Evolutionary conservation across 2,329 filamentous ascomycete genomes (phyloP).

Genomic region (Rachicladosporium sp.): DNA sequence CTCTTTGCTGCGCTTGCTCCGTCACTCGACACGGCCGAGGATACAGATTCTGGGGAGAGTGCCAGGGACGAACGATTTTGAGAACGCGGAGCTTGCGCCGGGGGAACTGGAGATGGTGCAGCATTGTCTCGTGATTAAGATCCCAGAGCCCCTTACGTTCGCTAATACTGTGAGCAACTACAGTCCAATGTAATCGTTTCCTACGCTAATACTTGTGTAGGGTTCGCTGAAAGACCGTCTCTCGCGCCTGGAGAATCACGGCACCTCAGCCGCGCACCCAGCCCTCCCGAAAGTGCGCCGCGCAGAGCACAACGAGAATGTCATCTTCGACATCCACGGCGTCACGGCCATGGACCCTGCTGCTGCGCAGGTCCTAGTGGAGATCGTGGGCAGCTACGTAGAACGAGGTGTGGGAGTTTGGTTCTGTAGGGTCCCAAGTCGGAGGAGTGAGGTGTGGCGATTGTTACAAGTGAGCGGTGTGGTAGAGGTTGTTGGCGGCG

Average conservation of each 20-base stretch:
- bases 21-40: constrained; percentile 78
- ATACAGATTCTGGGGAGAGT: constrained; percentile 93
- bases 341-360: constrained; percentile 90
- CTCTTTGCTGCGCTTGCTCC: constrained; percentile 78
- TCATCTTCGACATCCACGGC: constrained; percentile 97
- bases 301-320: constrained; percentile 73
- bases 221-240: constrained; percentile 60
- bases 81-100: constrained; percentile 57
- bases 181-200: too few relatives aligned
- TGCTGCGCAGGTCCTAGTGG: constrained; percentile 77
- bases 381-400: constrained; percentile 77
- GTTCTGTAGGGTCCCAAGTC: constrained; percentile 47
- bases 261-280: constrained; percentile 73
- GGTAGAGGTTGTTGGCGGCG: constrained; percentile 67
- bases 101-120: constrained; percentile 68
- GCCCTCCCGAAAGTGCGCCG: constrained; percentile 68
- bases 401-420: constrained; percentile 64
- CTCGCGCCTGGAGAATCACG: constrained; percentile 75
- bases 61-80: constrained; percentile 69
- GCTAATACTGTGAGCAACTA: constrained; percentile 64
- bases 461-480: constrained; percentile 73
- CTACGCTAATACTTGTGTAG: too few relatives aligned
- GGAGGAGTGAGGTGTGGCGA: constrained; percentile 49
- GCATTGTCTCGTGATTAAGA: constrained; percentile 90
- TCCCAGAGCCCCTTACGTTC: constrained; percentile 91